Conservation (phyloP, 495 filamentous ascomycete species). For the Penicillium ucsense region DNA sequence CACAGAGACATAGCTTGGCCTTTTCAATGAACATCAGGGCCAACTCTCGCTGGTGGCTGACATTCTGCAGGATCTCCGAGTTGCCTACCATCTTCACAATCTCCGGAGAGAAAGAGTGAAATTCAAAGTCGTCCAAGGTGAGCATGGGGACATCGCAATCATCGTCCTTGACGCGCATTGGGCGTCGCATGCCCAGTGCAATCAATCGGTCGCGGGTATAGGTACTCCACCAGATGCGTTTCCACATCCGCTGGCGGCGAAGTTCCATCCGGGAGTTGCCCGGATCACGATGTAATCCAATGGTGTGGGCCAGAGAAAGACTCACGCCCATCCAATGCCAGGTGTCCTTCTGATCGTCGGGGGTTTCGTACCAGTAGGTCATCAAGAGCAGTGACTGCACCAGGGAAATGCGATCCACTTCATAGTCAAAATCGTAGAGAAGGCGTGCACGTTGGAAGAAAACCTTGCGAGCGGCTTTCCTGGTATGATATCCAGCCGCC, state of each 20-base stretch:
- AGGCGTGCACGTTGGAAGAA: conserved; percentile 71
- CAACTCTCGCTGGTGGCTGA: conserved; percentile 57
- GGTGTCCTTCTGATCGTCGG: conserved; percentile 81
- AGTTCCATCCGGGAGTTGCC: conserved; percentile 61
- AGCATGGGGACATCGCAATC: conserved; percentile 89
- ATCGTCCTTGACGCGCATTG: conserved; percentile 78
- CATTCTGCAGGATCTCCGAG: conserved; percentile 55
- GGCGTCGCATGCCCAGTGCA: conserved; percentile 80
- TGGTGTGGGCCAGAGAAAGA: conserved; percentile 72
- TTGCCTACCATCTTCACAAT: conserved; percentile 55
- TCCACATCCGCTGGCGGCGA: conserved; percentile 68
- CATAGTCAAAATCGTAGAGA: conserved; percentile 81
- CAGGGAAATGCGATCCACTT: conserved; percentile 70
- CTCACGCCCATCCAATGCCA: conserved; percentile 92
- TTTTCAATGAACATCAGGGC: conserved; percentile 86
- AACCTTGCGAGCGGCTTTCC: conserved; percentile 65
- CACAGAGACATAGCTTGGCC: conserved; percentile 76
- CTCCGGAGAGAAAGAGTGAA: conserved; percentile 52
- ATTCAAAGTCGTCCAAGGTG: conserved; percentile 72
- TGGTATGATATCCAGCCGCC: conserved; percentile 56
- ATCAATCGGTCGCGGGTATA: conserved; percentile 86
- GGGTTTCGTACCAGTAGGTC: conserved; percentile 88
- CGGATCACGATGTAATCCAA: conserved; percentile 75
- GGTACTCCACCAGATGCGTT: conserved; percentile 89
- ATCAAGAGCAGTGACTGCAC: conserved; percentile 76